A percentile compares a stretch with the other conserved stretches of the same genome.
These are phyloP conservation scores for Leccinum truebloodii DNA, from an alignment of 768 basidiomycete genomes.

Conservation along the genomic window DNA sequence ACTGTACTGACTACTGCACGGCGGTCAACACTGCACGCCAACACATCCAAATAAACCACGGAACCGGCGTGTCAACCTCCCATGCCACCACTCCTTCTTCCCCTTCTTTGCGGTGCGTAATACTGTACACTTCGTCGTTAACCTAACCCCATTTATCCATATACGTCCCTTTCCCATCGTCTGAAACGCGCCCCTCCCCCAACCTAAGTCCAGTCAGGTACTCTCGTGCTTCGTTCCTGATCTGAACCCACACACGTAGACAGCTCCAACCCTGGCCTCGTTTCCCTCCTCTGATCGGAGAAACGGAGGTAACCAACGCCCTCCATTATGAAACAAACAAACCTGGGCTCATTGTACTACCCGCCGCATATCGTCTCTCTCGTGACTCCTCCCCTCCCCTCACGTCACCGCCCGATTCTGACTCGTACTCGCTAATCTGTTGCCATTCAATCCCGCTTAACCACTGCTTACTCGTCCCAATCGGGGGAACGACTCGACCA, in stretches of 20 bases:
- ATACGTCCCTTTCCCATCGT: slow-evolving; percentile 5
- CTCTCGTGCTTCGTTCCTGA: slow-evolving; percentile 18
- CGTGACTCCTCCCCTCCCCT: not conserved
- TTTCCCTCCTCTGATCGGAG: slow-evolving; percentile 13
- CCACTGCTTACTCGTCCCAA: not conserved
- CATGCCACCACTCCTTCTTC: not conserved
- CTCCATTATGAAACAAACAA: slow-evolving; percentile 9
- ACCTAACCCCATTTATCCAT: slow-evolving; percentile 19
- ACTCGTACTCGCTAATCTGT: not conserved
- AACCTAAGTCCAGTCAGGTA: slow-evolving; percentile 2
- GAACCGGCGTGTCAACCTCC: slow-evolving; percentile 23
- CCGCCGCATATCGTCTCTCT: not conserved
- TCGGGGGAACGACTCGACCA: not conserved
- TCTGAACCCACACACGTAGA: slow-evolving; percentile 2
- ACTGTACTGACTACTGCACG: too few relatives aligned
- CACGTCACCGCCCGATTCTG: slow-evolving; percentile 1
- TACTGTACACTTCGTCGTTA: not conserved
- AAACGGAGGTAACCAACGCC: slow-evolving; percentile 23
- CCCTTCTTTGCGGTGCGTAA: not conserved
- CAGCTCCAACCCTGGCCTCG: not conserved
- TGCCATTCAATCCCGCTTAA: not conserved
- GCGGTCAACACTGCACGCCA: not conserved
- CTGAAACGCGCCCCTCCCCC: not conserved
- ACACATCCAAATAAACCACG: slow-evolving; percentile 24
- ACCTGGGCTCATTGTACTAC: not conserved